Evolutionary conservation across 805 yeast genomes (phyloP), one percentile per base, ranked within the genome.

Genomic region (Hanseniaspora valbyensis): DNA sequence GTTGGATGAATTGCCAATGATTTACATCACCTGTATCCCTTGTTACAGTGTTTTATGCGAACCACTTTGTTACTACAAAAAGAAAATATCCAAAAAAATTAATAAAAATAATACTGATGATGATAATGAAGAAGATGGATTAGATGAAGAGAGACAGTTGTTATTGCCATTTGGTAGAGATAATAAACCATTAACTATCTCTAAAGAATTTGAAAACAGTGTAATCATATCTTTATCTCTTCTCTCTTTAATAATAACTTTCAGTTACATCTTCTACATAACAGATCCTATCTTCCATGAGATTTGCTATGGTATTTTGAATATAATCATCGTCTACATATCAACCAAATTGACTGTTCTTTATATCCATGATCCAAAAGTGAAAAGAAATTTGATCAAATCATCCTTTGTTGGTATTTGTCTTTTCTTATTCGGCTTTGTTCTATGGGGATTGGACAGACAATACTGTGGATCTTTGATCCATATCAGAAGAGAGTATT

Each of bases 1-100:
- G 55, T 72, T 92, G 64, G 98, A 92, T 68, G 98, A 92, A 65
- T 71, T 92, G 59, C 98, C 98, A 37, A 92, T 92, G 98, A 86
- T 92, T 55, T 92, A 92, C 67, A 96, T 95, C 21, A 92, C 98
- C 2, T 90, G 96, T 56, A 80, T 90, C 25, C 97, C 98, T 0
- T 80, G 87, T 54, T 86, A 95, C 95, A 74, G 81, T 39, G 79
- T 84, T 1, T 80, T 82, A 56, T 74, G 83, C 42, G 84, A 79
- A 60, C 77, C 76, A 37, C 69, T 66, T n/a, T 22, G 40, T 9
- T 48, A 48, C 28, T 19, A 38, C 39, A 18, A 26, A 3, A 40
- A 40, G 14, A 12, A 16, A 2, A 34, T 5, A 18, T 14, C 28
- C 2, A 10, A 36, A 14, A 28, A 44, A 16, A 32, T n/a, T 8